A percentile compares a stretch with the other conserved stretches of the same genome.
Conservation (phyloP, 495 filamentous ascomycete genomes). For the Penicillium salamii region DNA sequence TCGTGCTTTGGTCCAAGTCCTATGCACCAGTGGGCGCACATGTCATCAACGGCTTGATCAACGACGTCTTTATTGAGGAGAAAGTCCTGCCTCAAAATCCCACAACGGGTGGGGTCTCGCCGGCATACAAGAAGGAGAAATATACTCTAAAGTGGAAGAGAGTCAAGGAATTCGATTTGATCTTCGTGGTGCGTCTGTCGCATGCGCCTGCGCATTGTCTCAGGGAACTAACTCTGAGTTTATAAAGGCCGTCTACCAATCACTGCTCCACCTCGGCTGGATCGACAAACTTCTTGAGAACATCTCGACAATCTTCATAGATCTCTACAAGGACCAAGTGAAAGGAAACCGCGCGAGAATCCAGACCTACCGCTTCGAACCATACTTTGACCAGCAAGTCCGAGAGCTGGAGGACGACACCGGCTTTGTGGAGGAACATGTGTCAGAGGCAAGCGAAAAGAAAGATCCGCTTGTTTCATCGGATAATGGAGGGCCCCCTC, state of each 20-base stretch:
- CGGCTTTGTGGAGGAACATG: constrained; percentile 31
- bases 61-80: constrained; percentile 96
- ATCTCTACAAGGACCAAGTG: constrained; percentile 83
- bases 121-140: constrained; percentile 83
- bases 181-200: constrained; percentile 78
- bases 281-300: constrained; percentile 96
- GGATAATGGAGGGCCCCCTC: constrained; percentile 51
- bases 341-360: constrained; percentile 75
- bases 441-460: constrained; percentile 29
- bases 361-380: constrained; percentile 75
- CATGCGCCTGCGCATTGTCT: constrained; percentile 6
- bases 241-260: constrained; percentile 89
- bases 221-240: constrained; percentile 18
- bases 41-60: constrained; percentile 90
- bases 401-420: constrained; percentile 70
- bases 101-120: constrained; percentile 26
- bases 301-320: constrained; percentile 82
- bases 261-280: constrained; percentile 91
- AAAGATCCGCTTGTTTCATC: constrained; percentile 46
- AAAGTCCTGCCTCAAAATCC: constrained; percentile 58
- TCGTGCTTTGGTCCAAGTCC: constrained; percentile 92
- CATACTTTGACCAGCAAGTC: constrained; percentile 92
- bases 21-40: constrained; percentile 76
- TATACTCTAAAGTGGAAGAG: constrained; percentile 94
- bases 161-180: constrained; percentile 85